Base-by-base conservation (phyloP, 2,329 filamentous ascomycete genomes). In the Pseudopithomyces maydicus region DNA sequence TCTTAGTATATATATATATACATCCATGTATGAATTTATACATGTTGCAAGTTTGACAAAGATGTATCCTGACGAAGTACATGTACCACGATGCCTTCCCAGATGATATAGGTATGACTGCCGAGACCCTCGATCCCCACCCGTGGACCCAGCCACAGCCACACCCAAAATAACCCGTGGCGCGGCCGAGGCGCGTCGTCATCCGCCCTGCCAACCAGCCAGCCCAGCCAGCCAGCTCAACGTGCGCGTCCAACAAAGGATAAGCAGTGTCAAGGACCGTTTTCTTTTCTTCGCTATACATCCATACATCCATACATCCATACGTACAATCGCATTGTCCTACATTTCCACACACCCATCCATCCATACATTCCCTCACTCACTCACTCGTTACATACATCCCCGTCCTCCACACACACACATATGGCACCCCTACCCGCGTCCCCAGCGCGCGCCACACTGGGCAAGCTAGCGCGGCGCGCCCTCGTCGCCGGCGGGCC, bases 401-500 rank as follows among this genome's bases (percentile, higher is more conserved):
- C 42, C 22, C 20, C 43, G 53, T 12, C 32, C 44, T 33, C 38
- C 14, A 22, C 36, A 38, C 29, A n/a, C 19, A 36, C 42, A 22
- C 33, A 41, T 38, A 56, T 73, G 69, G 56, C 69, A 19, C 66
- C 71, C 36, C 56, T 65, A 20, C 48, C 63, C n/a, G 52, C 57
- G n/a, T 53, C 61, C 29, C 47, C 59, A 15, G 44, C 56, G 56
- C 58, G 52, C 39, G 50, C 49, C 17, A 44, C 57, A 8, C 54
- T 69, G 38, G 69, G 58, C 46, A 61, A 60, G 46, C 57, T 75
- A 58, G 70, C 70, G 53, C 59, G 65, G 39, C 61, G 68, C 38
- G 65, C 68, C 15, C 60, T 74, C 52, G 57, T 73, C 35, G 64
- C 62, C 10, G 62, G 63, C 36, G 69, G 66, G 14, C 71, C 71